phyloP scores from a whole-genome alignment of 1,139 yeast genomes.

The Yarrowia galli region DNA sequence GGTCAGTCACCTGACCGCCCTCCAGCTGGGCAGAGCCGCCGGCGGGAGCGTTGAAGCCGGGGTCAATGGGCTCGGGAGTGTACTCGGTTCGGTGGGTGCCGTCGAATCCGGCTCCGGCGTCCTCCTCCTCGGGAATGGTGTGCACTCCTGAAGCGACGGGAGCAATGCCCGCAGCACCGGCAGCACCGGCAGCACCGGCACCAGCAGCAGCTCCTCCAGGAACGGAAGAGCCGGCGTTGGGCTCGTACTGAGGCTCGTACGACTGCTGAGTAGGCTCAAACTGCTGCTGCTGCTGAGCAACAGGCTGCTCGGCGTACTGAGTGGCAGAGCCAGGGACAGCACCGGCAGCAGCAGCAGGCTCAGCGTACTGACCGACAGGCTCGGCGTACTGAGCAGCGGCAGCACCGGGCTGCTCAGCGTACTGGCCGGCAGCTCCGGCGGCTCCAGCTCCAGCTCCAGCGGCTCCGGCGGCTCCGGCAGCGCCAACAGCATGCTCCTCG shows the following conservation, averaged over 20 bases:
- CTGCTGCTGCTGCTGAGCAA: background rate
- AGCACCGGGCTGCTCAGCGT: slow-evolving; percentile 41
- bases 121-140: slow-evolving; percentile 36
- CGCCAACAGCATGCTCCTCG: slow-evolving; percentile 29
- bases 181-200: slow-evolving; percentile 5
- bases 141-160: slow-evolving; percentile 21
- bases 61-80: slow-evolving; percentile 21
- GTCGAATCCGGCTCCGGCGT: slow-evolving; percentile 30
- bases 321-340: slow-evolving; percentile 34
- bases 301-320: background rate
- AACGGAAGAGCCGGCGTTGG: slow-evolving; percentile 19
- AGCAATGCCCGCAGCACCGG: slow-evolving; percentile 20
- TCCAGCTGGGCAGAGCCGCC: slow-evolving; percentile 24
- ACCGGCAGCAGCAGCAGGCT: slow-evolving; percentile 52
- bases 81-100: slow-evolving; percentile 24
- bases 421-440: slow-evolving; percentile 1
- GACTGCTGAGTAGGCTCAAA: slow-evolving; percentile 31
- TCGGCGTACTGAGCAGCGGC: slow-evolving; percentile 49
- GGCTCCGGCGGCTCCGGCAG: slow-evolving; percentile 39
- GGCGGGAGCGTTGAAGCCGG: slow-evolving; percentile 31
- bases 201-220: slow-evolving; percentile 13
- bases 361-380: slow-evolving; percentile 54
- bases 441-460: slow-evolving; percentile 48
- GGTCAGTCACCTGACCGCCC: slow-evolving; percentile 23
- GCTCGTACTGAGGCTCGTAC: slow-evolving; percentile 18